Evolutionary conservation across 2,329 filamentous ascomycete species (phyloP).

Genomic region (Paraphaeosphaeria minitans): DNA sequence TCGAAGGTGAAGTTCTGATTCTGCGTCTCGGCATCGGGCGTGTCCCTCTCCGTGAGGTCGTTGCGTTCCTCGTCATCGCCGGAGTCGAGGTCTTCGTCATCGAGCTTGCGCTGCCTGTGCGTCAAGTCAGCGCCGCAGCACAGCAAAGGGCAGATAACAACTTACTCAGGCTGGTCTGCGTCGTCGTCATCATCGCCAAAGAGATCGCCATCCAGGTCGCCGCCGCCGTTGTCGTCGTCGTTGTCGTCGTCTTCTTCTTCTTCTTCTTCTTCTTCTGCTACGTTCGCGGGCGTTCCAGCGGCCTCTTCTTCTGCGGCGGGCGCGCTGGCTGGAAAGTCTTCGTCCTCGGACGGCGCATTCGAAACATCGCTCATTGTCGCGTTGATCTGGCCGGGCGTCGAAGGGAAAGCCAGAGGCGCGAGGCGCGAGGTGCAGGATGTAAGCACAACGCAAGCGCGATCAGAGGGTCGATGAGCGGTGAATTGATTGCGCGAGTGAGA

Average conservation of each 20-base stretch:
- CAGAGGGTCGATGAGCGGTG: neutral
- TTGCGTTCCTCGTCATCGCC: conserved; percentile 66
- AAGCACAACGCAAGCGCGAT: conserved; percentile 20
- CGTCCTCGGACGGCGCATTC: conserved; percentile 42
- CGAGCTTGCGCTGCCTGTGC: conserved; percentile 55
- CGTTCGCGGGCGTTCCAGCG: conserved; percentile 39
- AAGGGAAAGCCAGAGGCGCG: neutral
- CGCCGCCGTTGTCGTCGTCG: no score
- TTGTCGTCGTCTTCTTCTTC: no score
- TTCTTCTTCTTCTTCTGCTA: no score
- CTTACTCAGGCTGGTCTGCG: conserved; percentile 39
- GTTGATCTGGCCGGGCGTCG: neutral
- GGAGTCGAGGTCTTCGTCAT: conserved; percentile 67
- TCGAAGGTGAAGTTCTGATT: conserved; percentile 63
- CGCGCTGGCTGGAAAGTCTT: conserved; percentile 38
- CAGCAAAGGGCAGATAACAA: conserved; percentile 27
- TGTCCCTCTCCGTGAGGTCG: conserved; percentile 59
- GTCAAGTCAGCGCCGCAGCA: conserved; percentile 21
- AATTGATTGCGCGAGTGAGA: neutral
- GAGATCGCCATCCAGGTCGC: conserved; percentile 52
- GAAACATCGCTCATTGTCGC: conserved; percentile 40
- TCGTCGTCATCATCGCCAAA: conserved; percentile 47
- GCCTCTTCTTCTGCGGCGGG: conserved; percentile 39
- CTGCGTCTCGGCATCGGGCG: conserved; percentile 55
- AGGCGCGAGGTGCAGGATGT: neutral